Percentiles rank a stretch among this genome's conserved stretches.
Evolutionary conservation across 257 asterid species (phyloP).

Genomic region (Przewalskia tangutica): DNA sequence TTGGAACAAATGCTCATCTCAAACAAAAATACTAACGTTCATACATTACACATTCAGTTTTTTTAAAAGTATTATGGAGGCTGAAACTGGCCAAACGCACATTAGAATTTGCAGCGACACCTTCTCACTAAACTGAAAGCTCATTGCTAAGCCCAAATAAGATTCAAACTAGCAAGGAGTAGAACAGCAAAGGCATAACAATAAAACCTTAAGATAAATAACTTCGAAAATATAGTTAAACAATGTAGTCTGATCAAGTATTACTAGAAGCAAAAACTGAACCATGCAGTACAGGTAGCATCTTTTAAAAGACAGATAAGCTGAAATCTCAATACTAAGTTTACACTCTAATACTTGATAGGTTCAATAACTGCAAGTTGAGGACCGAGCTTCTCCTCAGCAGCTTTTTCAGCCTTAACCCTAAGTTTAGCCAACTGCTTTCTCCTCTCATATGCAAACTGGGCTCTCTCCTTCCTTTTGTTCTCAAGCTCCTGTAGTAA

Average conservation of each 20-base stretch:
- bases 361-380: slow-evolving; percentile 67
- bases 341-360: slow-evolving; percentile 41
- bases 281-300: slow-evolving; percentile 1
- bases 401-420: slow-evolving; percentile 64
- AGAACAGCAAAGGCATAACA: background rate
- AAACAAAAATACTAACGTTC: no score
- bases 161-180: background rate
- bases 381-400: slow-evolving; percentile 68
- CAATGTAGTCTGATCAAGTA: background rate
- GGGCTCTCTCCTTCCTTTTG: slow-evolving; percentile 88
- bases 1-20: no score
- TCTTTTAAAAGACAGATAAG: background rate
- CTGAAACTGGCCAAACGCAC: background rate
- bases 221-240: background rate
- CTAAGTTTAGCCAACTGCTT: slow-evolving; percentile 67
- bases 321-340: slow-evolving; percentile 10
- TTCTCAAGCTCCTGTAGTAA: slow-evolving; percentile 66
- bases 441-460: slow-evolving; percentile 64
- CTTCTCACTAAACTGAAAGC: background rate
- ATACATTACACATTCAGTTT: no score
- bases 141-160: no score
- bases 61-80: background rate
- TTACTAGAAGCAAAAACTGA: slow-evolving; percentile 1
- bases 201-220: background rate
- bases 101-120: background rate